Conservation (phyloP, 1,284 basidiomycete genomes). For the Hemileccinum hortonii region DNA sequence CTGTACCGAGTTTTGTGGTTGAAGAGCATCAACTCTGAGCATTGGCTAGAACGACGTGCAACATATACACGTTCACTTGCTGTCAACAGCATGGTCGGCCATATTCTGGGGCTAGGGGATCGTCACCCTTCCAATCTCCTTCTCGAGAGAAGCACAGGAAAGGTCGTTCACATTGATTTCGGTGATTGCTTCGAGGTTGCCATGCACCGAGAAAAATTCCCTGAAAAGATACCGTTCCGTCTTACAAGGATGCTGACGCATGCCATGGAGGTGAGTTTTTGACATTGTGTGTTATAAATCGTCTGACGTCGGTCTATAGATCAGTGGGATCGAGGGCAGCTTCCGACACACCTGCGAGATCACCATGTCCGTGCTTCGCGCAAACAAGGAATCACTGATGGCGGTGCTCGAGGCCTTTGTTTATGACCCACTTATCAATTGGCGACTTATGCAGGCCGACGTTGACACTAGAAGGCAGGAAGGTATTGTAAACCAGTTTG, state of each 20-base stretch:
- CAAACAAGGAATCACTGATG: constrained; percentile 97
- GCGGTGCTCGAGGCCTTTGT: constrained; percentile 96
- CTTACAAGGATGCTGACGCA: constrained; percentile 98
- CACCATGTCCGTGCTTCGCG: constrained; percentile 94
- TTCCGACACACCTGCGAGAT: constrained; percentile 97
- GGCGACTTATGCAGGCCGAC: constrained; percentile 80
- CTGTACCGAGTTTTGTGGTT: constrained; percentile 98
- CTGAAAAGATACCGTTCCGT: constrained; percentile 98
- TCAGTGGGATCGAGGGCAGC: constrained; percentile 96
- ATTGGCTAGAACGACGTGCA: constrained; percentile 97
- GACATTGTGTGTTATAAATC: background rate
- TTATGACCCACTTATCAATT: constrained; percentile 87
- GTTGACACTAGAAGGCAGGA: constrained; percentile 61
- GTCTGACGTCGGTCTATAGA: constrained; percentile 44
- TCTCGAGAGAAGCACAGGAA: constrained; percentile 89
- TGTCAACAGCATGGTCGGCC: constrained; percentile 95
- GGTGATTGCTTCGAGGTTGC: constrained; percentile 95
- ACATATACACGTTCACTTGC: constrained; percentile 96
- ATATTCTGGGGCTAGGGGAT: constrained; percentile 98
- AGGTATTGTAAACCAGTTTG: constrained; percentile 39
- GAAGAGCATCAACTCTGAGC: constrained; percentile 92
- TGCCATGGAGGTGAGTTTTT: constrained; percentile 87
- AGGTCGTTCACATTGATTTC: constrained; percentile 97
- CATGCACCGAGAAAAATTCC: constrained; percentile 97
- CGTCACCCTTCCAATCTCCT: constrained; percentile 97